Conservation (phyloP, 805 yeast species). For the Yarrowia bubula region DNA sequence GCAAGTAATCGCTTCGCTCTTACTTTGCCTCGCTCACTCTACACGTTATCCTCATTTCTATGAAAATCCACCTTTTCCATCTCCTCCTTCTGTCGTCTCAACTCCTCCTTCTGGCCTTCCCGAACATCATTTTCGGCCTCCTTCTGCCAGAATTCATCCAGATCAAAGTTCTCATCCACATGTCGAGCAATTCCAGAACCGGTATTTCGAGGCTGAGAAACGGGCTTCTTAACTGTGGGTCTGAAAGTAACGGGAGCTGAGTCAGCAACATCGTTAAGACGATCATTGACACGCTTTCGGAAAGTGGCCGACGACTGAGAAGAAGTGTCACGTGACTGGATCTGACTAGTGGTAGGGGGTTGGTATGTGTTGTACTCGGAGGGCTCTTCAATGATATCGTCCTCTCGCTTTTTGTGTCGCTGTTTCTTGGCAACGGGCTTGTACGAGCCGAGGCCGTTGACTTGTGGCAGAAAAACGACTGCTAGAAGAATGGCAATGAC, state of each 20-base stretch:
- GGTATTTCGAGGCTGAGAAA: neutral
- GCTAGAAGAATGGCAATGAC: constrained; percentile 15
- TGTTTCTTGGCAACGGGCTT: constrained; percentile 11
- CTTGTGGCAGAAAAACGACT: constrained; percentile 25
- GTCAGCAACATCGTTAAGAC: neutral
- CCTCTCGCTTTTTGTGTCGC: neutral
- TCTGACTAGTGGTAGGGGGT: constrained; percentile 16
- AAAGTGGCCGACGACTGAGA: neutral
- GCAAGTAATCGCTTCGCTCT: neutral
- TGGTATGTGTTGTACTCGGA: neutral
- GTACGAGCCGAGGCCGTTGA: constrained; percentile 29
- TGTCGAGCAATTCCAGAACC: constrained; percentile 12
- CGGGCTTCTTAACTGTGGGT: constrained; percentile 13
- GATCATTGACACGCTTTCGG: constrained; percentile 16
- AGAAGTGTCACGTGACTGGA: constrained; percentile 12
- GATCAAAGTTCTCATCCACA: constrained; percentile 16
- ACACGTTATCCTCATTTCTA: neutral
- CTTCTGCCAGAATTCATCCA: constrained; percentile 20
- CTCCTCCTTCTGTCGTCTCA: constrained; percentile 9
- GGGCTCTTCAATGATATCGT: constrained; percentile 9
- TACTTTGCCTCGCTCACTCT: neutral
- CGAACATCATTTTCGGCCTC: constrained; percentile 4
- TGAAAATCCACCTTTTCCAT: neutral
- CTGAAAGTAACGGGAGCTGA: constrained; percentile 7
- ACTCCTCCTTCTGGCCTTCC: constrained; percentile 7